A percentile compares a stretch with the other conserved stretches of the same genome.
Evolutionary conservation across 1,139 yeast species (phyloP).

Genomic region (Pichia sp.): DNA sequence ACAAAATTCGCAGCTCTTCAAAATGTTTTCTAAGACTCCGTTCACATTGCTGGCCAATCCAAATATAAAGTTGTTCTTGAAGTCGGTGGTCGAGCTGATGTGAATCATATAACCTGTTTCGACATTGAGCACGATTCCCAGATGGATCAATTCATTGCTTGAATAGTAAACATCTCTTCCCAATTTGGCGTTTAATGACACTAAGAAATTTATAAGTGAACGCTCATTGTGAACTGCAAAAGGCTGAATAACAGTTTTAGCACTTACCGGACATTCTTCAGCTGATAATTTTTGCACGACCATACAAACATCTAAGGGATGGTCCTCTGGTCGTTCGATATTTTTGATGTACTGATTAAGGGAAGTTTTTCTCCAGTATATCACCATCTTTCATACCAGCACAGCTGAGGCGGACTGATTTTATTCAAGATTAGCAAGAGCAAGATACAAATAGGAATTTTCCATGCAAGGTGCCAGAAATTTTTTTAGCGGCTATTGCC

Average conservation of each 20-base stretch:
- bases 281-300: not conserved
- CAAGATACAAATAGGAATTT: no score
- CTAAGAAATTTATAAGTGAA: conserved; percentile 3
- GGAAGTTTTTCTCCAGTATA: conserved; percentile 6
- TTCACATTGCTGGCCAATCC: conserved; percentile 5
- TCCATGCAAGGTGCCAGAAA: no score
- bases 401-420: no score
- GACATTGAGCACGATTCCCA: conserved; percentile 18
- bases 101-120: conserved; percentile 17
- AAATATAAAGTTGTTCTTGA: conserved; percentile 8
- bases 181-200: conserved; percentile 4
- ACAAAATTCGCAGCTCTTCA: conserved; percentile 6
- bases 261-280: not conserved
- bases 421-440: no score
- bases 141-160: not conserved
- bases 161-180: conserved; percentile 14
- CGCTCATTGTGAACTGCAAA: conserved; percentile 4
- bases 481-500: no score
- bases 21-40: conserved; percentile 5
- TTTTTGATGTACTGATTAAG: conserved; percentile 4
- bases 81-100: conserved; percentile 8
- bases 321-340: conserved; percentile 4
- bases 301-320: conserved; percentile 10
- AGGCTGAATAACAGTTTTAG: not conserved
- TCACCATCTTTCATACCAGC: not conserved